Evolutionary conservation across 306 rosid genomes (phyloP), one percentile per base, ranked within the genome.

Genomic region (Hippophae tibetana): DNA sequence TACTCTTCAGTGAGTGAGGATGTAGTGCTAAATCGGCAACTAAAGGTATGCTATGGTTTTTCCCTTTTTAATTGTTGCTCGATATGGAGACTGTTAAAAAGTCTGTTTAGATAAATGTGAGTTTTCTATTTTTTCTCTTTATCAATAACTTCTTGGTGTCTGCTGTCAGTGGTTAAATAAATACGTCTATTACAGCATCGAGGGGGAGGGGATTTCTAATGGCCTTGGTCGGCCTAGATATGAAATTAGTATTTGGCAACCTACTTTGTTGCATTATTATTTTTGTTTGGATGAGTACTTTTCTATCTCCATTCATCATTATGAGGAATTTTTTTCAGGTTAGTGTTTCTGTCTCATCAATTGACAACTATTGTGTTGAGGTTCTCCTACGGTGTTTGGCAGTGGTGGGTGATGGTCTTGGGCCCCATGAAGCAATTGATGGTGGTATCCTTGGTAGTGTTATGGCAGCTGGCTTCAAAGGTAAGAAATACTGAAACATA

Each of bases 401-500:
- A 63, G 76, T 79, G 54, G 75, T 67, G 8, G 90, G 93, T 43
- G 99, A 92, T 72, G 99, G 99, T 57, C 74, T 92, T 71, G 88
- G 86, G 63, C 74, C 79, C n/a, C 79, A 60, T 44, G 83, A 80
- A 43, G 57, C 56, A 57, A 68, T 80, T 69, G 93, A 82, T 54
- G 96, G 99, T 54, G 96, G 99, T 68, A 71, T 86, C 69, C 96
- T 92, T 67, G 73, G 88, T 64, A 72, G 73, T 14, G 63, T 85
- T 25, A 67, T 88, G 86, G 93, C 95, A 42, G 86, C 96, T 75
- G 99, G 96, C 70, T 92, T 92, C 71, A 92, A 92, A 84, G 99
- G 99, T 85, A 72, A 63, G 74, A 44, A 72, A 61, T 65, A 43
- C 60, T 38, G 23, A 25, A 23, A 60, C 58, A 43, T 13, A 18